Base-by-base conservation (phyloP, 2,329 filamentous ascomycete genomes). In the Phyllosticta citrichinensis region DNA sequence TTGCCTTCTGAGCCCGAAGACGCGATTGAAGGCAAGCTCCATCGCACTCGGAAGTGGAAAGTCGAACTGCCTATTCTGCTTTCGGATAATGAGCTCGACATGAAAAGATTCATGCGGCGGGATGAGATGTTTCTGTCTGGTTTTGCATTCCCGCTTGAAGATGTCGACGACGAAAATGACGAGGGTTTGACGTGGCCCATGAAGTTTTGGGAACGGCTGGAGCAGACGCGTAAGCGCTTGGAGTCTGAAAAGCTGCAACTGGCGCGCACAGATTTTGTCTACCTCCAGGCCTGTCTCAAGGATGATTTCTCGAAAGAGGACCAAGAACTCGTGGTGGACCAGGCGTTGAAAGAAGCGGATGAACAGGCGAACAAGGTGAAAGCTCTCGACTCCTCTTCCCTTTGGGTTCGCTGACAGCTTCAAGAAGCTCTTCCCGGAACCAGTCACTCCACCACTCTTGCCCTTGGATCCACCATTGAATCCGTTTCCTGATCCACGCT, bases 371-470 rank as follows among this genome's bases (percentile, higher is more conserved):
- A 14, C 54, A 35, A 24, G 40, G 40, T 47, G 12, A n/a, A n/a
- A 47, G 14, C n/a, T 5, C 10, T 2, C 11, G n/a, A 40, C 11
- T 40, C 11, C 8, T 40, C 14, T 40, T 12, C 33, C 17, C 14
- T 40, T 12, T 10, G 1, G 40, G 8, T n/a, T 1, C 1, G 40
- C 40, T 47, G 40, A 47, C 40, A n/a, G 17, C 40, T 47, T n/a
- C 14, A 8, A 47, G 40, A 47, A n/a, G 6, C 40, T 2, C 40
- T 47, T 47, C 40, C 14, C 40, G n/a, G 40, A 61, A 17, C 70
- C 70, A 17, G 11, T 79, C n/a, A 77, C 78, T 2, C 79, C 79
- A n/a, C 77, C 77, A 3, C 65, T 82, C 9, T 69, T 81, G 19
- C 77, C 79, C 19, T 60, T 75, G 2, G 76, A 77, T 27, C 78